Percentiles rank a stretch among this genome's conserved stretches.
These are phyloP conservation scores for Taiozyma sp. DNA, from an alignment of 1,139 yeast species.

Conservation along the genomic window DNA sequence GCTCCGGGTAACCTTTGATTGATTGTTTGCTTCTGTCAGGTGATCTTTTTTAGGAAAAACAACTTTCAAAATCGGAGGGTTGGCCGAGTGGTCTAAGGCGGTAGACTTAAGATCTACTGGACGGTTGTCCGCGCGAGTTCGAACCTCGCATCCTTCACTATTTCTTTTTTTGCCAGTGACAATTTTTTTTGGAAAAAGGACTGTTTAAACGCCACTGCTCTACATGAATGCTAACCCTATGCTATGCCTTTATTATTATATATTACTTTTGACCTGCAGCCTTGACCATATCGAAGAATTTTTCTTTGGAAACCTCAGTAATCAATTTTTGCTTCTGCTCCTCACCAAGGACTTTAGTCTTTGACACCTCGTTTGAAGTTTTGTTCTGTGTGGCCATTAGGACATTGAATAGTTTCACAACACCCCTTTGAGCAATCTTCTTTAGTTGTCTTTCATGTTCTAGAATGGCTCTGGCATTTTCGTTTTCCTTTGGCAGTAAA, in stretches of 20 bases:
- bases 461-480: constrained; percentile 47
- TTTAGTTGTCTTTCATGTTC: constrained; percentile 70
- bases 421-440: constrained; percentile 92
- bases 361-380: constrained; percentile 36
- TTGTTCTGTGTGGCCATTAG: constrained; percentile 75
- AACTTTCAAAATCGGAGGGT: constrained; percentile 9
- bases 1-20: no score
- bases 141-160: constrained; percentile 71
- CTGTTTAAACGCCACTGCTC: background rate
- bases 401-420: constrained; percentile 86
- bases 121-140: constrained; percentile 63
- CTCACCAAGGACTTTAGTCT: constrained; percentile 24
- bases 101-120: constrained; percentile 21
- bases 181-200: background rate
- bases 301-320: constrained; percentile 82
- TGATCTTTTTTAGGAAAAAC: no score
- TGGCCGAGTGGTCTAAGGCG: constrained; percentile 22
- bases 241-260: background rate
- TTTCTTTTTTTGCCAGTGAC: constrained; percentile 21
- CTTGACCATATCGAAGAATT: constrained; percentile 81
- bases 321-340: constrained; percentile 54
- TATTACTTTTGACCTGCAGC: constrained; percentile 51
- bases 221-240: background rate
- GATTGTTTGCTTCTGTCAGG: no score
- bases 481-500: constrained; percentile 51